A percentile compares a stretch with the other conserved stretches of the same genome.
Conservation (phyloP, 2,329 filamentous ascomycete genomes). For the Knoxdaviesia capensis region DNA sequence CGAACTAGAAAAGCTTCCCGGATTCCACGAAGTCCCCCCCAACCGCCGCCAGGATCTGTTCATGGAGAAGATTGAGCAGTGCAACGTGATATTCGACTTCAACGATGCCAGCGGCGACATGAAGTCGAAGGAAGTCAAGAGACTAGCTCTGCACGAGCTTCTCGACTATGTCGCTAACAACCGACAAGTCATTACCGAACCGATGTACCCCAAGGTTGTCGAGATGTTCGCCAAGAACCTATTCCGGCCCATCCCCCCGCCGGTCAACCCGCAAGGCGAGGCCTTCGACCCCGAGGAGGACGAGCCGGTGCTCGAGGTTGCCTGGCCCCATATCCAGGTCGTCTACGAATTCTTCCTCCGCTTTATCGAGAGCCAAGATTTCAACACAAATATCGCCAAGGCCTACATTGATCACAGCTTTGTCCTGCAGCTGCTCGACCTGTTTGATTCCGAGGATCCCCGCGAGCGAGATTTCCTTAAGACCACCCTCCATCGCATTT, state of each 20-base stretch:
- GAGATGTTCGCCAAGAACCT: constrained; percentile 99
- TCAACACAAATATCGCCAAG: constrained; percentile 99
- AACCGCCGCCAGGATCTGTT: constrained; percentile 91
- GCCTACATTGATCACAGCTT: constrained; percentile 97
- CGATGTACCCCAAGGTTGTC: constrained; percentile 95
- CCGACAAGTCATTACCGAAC: constrained; percentile 91
- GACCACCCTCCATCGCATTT: constrained; percentile 93
- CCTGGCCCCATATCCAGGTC: constrained; percentile 98
- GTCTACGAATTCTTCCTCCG: constrained; percentile 98
- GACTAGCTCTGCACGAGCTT: constrained; percentile 83
- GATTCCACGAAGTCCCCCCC: constrained; percentile 92
- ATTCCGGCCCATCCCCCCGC: constrained; percentile 89
- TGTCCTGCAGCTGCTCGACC: constrained; percentile 84
- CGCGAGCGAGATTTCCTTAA: constrained; percentile 94
- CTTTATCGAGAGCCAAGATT: constrained; percentile 98
- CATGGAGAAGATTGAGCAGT: constrained; percentile 99
- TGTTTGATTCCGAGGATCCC: constrained; percentile 96
- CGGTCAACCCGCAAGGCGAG: constrained; percentile 93
- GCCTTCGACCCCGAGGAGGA: constrained; percentile 98
- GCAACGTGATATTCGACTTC: constrained; percentile 99
- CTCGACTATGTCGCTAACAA: constrained; percentile 98
- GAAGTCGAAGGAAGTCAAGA: constrained; percentile 99
- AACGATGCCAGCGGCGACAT: constrained; percentile 96
- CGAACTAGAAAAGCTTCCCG: constrained; percentile 89
- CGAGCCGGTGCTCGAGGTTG: constrained; percentile 91